Conservation (phyloP, 73 alveolate species). For the Paramecium octaurelia region DNA sequence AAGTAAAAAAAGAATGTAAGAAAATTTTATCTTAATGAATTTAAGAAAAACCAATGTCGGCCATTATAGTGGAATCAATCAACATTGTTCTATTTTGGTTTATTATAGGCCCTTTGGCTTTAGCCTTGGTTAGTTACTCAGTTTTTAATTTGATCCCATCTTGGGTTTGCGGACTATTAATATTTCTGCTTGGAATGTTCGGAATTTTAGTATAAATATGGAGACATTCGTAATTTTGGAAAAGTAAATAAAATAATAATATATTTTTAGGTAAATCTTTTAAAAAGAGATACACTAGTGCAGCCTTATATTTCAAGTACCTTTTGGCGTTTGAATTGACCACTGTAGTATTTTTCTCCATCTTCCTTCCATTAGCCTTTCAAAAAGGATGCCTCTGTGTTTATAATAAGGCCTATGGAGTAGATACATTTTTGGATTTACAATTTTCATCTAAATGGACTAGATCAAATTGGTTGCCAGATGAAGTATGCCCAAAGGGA, state of each 20-base stretch:
- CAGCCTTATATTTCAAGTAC: not conserved
- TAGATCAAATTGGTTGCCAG: constrained; percentile 29
- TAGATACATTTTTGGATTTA: not conserved
- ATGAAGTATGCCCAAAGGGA: constrained; percentile 14
- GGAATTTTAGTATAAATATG: not conserved
- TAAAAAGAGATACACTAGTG: not conserved
- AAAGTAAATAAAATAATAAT: not conserved
- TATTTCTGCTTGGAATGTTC: not conserved
- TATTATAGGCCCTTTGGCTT: not conserved
- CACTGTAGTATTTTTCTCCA: not conserved
- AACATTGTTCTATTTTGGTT: constrained; percentile 2
- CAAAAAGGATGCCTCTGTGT: constrained; percentile 22
- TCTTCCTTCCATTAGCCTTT: constrained; percentile 1
- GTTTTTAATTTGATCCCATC: not conserved
- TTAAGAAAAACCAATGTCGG: not conserved
- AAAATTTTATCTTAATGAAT: not conserved
- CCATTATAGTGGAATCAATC: not conserved
- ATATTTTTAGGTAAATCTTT: not conserved
- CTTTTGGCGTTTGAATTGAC: not conserved
- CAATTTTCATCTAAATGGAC: constrained; percentile 33
- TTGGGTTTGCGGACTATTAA: not conserved
- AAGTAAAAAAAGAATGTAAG: not conserved
- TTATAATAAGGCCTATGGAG: not conserved
- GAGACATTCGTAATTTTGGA: not conserved
- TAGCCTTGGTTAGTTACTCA: not conserved